Conservation (phyloP, 2,329 filamentous ascomycete species). For the Exserohilum rostratum region DNA sequence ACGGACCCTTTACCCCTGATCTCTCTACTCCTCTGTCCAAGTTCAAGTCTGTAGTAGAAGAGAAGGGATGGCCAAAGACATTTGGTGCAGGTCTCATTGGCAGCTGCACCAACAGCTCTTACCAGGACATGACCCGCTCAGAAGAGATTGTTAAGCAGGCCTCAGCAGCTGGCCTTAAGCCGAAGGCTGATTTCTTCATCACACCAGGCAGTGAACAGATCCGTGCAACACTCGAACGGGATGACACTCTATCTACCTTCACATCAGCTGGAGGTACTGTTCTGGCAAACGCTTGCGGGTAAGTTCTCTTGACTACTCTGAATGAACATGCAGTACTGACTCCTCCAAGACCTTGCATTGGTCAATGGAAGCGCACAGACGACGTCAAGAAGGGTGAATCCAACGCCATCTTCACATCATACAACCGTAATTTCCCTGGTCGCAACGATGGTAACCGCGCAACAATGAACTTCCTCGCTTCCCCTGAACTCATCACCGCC, state of each 20-base stretch:
- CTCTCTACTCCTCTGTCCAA: slow-evolving; percentile 88
- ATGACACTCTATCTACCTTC: slow-evolving; percentile 85
- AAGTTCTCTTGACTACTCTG: slow-evolving; percentile 8
- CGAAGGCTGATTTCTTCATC: slow-evolving; percentile 90
- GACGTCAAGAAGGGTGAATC: slow-evolving; percentile 80
- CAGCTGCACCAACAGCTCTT: slow-evolving; percentile 98
- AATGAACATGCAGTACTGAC: slow-evolving; percentile 12
- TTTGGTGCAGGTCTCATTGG: slow-evolving; percentile 94
- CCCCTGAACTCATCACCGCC: slow-evolving; percentile 93
- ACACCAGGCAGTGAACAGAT: slow-evolving; percentile 98
- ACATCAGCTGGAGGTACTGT: slow-evolving; percentile 84
- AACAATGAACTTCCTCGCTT: slow-evolving; percentile 99
- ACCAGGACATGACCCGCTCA: slow-evolving; percentile 96
- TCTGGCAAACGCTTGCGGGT: slow-evolving; percentile 87
- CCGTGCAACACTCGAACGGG: slow-evolving; percentile 87
- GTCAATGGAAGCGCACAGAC: slow-evolving; percentile 90
- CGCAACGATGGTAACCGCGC: slow-evolving; percentile 95
- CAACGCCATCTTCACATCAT: slow-evolving; percentile 95
- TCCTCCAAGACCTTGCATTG: slow-evolving; percentile 72
- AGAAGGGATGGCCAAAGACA: slow-evolving; percentile 87
- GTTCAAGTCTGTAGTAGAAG: slow-evolving; percentile 83
- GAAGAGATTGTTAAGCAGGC: slow-evolving; percentile 94
- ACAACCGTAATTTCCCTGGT: slow-evolving; percentile 97
- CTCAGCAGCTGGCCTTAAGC: slow-evolving; percentile 83
- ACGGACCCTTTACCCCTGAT: slow-evolving; percentile 95